Percentiles rank a stretch among this genome's conserved stretches.
Evolutionary conservation across 2,329 filamentous ascomycete species (phyloP).

Genomic region (Juglanconis oblonga): DNA sequence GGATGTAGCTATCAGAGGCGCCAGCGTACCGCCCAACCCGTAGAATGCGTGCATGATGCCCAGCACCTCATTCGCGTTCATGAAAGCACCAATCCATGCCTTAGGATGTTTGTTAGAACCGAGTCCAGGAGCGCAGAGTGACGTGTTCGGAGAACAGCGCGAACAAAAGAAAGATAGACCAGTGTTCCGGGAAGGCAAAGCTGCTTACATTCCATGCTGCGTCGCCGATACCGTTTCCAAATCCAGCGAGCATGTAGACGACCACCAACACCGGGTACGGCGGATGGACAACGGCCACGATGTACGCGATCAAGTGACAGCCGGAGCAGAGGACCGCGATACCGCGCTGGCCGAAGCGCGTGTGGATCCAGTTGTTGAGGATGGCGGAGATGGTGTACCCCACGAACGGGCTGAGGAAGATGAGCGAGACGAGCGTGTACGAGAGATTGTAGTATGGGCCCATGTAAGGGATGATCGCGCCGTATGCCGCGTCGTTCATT

Average conservation of each 20-base stretch:
- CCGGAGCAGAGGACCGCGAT: slow-evolving; percentile 58
- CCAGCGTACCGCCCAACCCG: slow-evolving; percentile 63
- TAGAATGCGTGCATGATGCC: slow-evolving; percentile 69
- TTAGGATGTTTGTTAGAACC: neutral
- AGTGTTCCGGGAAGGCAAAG: neutral
- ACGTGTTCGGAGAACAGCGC: neutral
- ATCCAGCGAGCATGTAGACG: slow-evolving; percentile 63
- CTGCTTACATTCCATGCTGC: slow-evolving; percentile 46
- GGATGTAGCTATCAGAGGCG: slow-evolving; percentile 67
- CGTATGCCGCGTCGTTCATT: slow-evolving; percentile 56
- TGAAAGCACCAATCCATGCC: slow-evolving; percentile 61
- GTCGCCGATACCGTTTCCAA: slow-evolving; percentile 66
- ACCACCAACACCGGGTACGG: slow-evolving; percentile 66
- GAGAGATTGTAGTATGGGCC: slow-evolving; percentile 38
- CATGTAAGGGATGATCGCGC: slow-evolving; percentile 25
- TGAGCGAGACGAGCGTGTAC: slow-evolving; percentile 45
- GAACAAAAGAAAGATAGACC: neutral
- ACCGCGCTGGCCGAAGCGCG: slow-evolving; percentile 59
- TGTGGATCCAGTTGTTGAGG: slow-evolving; percentile 41
- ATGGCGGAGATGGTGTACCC: slow-evolving; percentile 44
- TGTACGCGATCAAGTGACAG: slow-evolving; percentile 63
- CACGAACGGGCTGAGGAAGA: slow-evolving; percentile 45
- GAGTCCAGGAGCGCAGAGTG: neutral
- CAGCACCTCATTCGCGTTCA: slow-evolving; percentile 65
- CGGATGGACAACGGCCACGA: slow-evolving; percentile 62